Evolutionary conservation across 257 asterid species (phyloP).

Genomic region (Cordia subcordata): DNA sequence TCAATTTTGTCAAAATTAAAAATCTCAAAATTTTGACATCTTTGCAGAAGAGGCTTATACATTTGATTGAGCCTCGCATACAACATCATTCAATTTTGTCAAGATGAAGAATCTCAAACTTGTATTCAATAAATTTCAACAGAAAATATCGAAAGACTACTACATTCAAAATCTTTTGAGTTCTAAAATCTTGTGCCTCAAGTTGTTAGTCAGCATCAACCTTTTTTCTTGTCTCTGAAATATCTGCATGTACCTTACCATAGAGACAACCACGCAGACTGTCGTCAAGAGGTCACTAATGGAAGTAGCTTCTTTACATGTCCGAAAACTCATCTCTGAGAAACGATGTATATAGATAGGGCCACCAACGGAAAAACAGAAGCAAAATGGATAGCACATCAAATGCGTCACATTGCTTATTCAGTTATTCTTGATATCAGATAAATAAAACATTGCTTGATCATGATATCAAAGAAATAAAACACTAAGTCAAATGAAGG

Average conservation of each 20-base stretch:
- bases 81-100: no score
- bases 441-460: no score
- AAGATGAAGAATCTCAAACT: no score
- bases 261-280: constrained; percentile 58
- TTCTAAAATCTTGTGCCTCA: no score
- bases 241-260: constrained; percentile 44
- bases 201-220: constrained; percentile 10
- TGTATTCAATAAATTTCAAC: no score
- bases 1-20: no score
- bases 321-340: constrained; percentile 96
- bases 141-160: no score
- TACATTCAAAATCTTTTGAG: no score
- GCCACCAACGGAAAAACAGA: neutral
- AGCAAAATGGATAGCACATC: neutral
- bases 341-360: constrained; percentile 9
- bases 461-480: no score
- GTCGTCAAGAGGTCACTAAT: constrained; percentile 61
- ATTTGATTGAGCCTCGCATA: no score
- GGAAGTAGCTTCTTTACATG: constrained; percentile 61
- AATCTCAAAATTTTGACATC: no score
- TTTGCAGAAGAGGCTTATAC: no score
- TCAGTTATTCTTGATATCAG: neutral
- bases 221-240: constrained; percentile 6
- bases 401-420: neutral
- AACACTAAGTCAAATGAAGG: neutral